Evolutionary conservation across 2,329 filamentous ascomycete species (phyloP).

Genomic region (Dactylellina cionopaga): DNA sequence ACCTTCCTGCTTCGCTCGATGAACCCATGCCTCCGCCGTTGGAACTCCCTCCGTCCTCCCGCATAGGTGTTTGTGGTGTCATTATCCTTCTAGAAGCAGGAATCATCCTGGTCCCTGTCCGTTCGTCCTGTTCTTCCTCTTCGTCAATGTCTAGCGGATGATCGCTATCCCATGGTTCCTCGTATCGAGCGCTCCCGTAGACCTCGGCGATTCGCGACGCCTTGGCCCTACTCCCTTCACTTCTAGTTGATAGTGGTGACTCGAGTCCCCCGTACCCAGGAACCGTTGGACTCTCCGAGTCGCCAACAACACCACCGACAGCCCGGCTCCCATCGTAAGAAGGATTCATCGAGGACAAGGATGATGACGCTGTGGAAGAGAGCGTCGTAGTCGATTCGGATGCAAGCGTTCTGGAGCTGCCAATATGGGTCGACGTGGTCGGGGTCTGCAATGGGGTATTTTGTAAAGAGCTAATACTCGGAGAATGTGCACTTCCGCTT

Average conservation of each 20-base stretch:
- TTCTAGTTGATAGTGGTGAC: slow-evolving; percentile 49
- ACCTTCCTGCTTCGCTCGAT: slow-evolving; percentile 51
- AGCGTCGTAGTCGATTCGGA: slow-evolving; percentile 48
- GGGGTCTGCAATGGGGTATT: slow-evolving; percentile 49
- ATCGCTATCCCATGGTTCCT: slow-evolving; percentile 43
- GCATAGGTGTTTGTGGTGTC: slow-evolving; percentile 48
- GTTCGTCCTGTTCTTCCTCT: slow-evolving; percentile 40
- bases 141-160: slow-evolving; percentile 32
- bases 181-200: slow-evolving; percentile 29
- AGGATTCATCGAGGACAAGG: slow-evolving; percentile 44
- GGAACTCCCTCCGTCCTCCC: slow-evolving; percentile 38
- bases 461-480: slow-evolving; percentile 43
- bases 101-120: slow-evolving; percentile 45
- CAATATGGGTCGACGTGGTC: slow-evolving; percentile 44
- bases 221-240: slow-evolving; percentile 21
- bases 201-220: slow-evolving; percentile 23
- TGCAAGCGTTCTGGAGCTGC: slow-evolving; percentile 32
- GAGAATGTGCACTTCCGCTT: slow-evolving; percentile 51
- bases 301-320: slow-evolving; percentile 7
- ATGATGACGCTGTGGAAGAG: slow-evolving; percentile 47
- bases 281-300: slow-evolving; percentile 40
- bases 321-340: slow-evolving; percentile 38
- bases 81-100: slow-evolving; percentile 52
- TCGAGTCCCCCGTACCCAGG: slow-evolving; percentile 37
- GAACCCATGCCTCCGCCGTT: slow-evolving; percentile 45